A percentile compares a stretch with the other conserved stretches of the same genome.
These are phyloP conservation scores for Aspergillus cavernicola DNA, from an alignment of 495 filamentous ascomycete species.

Conservation along the genomic window DNA sequence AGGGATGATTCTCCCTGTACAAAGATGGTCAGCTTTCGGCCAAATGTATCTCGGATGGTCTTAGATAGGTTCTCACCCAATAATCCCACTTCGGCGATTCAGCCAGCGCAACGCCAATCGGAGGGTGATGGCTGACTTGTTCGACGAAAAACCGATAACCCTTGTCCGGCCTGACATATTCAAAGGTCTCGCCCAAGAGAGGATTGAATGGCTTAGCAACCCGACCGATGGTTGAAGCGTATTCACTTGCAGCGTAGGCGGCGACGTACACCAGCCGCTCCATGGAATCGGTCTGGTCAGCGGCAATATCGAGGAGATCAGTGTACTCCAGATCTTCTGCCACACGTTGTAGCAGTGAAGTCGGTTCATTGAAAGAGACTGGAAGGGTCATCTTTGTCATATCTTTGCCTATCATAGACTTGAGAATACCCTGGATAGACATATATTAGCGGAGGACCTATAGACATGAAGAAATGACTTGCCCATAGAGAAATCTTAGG, in stretches of 20 bases:
- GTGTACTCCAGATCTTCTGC: conserved; percentile 98
- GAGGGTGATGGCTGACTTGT: conserved; percentile 97
- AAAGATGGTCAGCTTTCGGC: not conserved
- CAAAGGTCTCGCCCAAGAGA: conserved; percentile 91
- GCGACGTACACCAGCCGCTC: conserved; percentile 96
- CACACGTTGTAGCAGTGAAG: conserved; percentile 91
- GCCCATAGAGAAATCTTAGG: conserved; percentile 97
- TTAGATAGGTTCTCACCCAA: conserved; percentile 50
- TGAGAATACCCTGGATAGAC: conserved; percentile 74
- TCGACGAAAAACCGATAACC: conserved; percentile 98
- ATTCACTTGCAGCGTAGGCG: conserved; percentile 92
- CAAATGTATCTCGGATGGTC: not conserved
- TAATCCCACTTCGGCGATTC: conserved; percentile 96
- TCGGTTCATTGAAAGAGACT: conserved; percentile 98
- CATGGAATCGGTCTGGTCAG: conserved; percentile 77
- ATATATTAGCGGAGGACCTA: conserved; percentile 22
- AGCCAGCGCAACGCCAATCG: conserved; percentile 89
- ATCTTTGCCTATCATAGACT: conserved; percentile 99
- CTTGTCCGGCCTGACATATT: conserved; percentile 92
- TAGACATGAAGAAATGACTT: conserved; percentile 29
- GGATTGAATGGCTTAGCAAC: conserved; percentile 99
- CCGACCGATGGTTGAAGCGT: conserved; percentile 92
- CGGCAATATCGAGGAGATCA: conserved; percentile 86
- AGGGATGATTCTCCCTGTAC: conserved; percentile 83
- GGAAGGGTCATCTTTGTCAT: conserved; percentile 99